A percentile compares a stretch with the other conserved stretches of the same genome.
Evolutionary conservation across 805 yeast species (phyloP).

Genomic region (Cyberlindnera amylophila): DNA sequence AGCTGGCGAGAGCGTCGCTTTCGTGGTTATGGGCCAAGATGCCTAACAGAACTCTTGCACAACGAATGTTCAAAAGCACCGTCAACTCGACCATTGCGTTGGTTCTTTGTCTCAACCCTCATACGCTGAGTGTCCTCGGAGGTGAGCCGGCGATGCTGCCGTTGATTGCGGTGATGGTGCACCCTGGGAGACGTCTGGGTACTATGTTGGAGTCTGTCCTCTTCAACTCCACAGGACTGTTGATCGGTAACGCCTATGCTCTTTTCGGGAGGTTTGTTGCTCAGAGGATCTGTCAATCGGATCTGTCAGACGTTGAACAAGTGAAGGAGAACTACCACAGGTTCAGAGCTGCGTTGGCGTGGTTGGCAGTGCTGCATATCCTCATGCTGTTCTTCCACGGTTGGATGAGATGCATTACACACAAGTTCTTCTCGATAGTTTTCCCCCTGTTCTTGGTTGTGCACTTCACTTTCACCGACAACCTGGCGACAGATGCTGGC

Average conservation of each 20-base stretch:
- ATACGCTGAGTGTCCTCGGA: constrained; percentile 34
- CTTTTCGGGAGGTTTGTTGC: constrained; percentile 40
- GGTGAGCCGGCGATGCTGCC: constrained; percentile 42
- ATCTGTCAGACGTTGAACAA: constrained; percentile 29
- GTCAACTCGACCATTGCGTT: constrained; percentile 39
- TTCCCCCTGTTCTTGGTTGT: constrained; percentile 47
- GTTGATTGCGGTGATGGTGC: constrained; percentile 42
- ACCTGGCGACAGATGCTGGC: constrained; percentile 30
- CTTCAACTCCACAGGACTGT: constrained; percentile 38
- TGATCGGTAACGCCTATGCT: constrained; percentile 40
- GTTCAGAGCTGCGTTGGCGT: constrained; percentile 38
- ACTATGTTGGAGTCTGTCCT: constrained; percentile 42
- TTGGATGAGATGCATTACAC: constrained; percentile 44
- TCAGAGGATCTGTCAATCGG: constrained; percentile 28
- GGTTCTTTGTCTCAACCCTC: constrained; percentile 37
- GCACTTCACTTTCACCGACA: constrained; percentile 44
- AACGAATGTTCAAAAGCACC: constrained; percentile 36
- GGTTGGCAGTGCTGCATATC: constrained; percentile 42
- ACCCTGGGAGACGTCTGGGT: constrained; percentile 48
- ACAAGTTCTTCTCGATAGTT: constrained; percentile 42
- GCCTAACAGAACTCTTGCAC: constrained; percentile 30
- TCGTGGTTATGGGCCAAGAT: constrained; percentile 5
- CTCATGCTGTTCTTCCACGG: constrained; percentile 47
- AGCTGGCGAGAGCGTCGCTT: too few species aligned
- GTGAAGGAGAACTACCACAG: constrained; percentile 28